phyloP scores from a whole-genome alignment of 1,284 basidiomycete genomes.

The Irpex sp. region DNA sequence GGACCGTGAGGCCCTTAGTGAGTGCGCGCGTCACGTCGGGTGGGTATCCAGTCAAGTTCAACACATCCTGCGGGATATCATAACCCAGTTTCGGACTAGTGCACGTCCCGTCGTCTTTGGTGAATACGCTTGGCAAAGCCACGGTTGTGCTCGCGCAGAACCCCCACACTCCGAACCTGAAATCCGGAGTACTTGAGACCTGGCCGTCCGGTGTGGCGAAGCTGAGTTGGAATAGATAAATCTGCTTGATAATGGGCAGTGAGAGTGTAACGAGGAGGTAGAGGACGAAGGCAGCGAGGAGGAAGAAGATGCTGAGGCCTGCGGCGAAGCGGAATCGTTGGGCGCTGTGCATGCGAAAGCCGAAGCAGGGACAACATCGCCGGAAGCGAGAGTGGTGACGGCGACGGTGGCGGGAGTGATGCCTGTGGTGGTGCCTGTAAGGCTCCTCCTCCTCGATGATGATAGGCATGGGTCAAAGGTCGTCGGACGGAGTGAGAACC shows the following conservation, averaged over 20 bases:
- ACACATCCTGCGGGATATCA: constrained; percentile 24
- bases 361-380: constrained; percentile 7
- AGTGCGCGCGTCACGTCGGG: constrained; percentile 36
- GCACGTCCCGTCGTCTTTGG: constrained; percentile 38
- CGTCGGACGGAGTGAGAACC: background rate
- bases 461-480: constrained; percentile 8
- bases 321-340: constrained; percentile 40
- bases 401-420: constrained; percentile 4
- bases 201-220: constrained; percentile 30
- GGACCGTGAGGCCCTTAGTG: constrained; percentile 44
- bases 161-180: constrained; percentile 74
- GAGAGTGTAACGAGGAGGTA: constrained; percentile 71
- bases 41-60: constrained; percentile 39
- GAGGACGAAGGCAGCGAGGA: constrained; percentile 58
- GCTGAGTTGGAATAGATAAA: constrained; percentile 60
- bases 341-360: constrained; percentile 5
- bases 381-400: constrained; percentile 10
- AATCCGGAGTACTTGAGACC: constrained; percentile 48
- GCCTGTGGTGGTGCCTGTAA: constrained; percentile 1
- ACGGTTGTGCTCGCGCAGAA: constrained; percentile 48
- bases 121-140: constrained; percentile 22
- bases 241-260: constrained; percentile 63
- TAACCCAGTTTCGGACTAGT: constrained; percentile 51
- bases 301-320: constrained; percentile 37
- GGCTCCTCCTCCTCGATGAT: constrained; percentile 9